These are phyloP conservation scores for Mortierella hygrophila DNA, from an alignment of 192 early-diverging fungal genomes.

Conservation along the genomic window DNA sequence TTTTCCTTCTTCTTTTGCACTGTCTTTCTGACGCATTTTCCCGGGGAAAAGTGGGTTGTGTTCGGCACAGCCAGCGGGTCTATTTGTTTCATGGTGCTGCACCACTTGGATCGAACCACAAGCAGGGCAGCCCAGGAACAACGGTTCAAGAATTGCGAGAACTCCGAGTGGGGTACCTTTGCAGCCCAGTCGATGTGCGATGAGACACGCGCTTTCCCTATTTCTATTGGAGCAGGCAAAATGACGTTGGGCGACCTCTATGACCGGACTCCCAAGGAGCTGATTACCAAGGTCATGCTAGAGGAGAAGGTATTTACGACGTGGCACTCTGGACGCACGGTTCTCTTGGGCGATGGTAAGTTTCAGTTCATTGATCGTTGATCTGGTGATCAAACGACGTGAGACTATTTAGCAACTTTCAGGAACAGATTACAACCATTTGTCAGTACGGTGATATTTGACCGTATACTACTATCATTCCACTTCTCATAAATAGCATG, in stretches of 20 bases:
- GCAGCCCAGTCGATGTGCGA: conserved; percentile 5
- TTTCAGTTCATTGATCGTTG: too few relatives aligned
- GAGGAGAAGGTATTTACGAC: conserved; percentile 4
- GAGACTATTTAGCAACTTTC: too few relatives aligned
- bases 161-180: conserved; percentile 13
- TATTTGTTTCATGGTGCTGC: background rate
- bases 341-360: conserved; percentile 6
- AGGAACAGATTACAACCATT: too few relatives aligned
- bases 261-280: background rate
- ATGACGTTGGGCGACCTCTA: background rate
- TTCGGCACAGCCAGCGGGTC: too few relatives aligned
- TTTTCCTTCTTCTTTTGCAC: too few relatives aligned
- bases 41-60: too few relatives aligned
- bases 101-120: background rate
- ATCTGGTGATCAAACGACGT: too few relatives aligned
- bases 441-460: too few relatives aligned
- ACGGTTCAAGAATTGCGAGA: background rate
- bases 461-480: too few relatives aligned
- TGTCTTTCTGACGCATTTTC: too few relatives aligned
- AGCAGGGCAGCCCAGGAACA: background rate
- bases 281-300: conserved; percentile 7
- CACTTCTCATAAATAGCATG: too few relatives aligned
- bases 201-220: conserved; percentile 5
- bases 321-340: background rate
- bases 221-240: background rate